Evolutionary conservation across 441 rosid genomes (phyloP).

Genomic region (Corymbia calophylla): DNA sequence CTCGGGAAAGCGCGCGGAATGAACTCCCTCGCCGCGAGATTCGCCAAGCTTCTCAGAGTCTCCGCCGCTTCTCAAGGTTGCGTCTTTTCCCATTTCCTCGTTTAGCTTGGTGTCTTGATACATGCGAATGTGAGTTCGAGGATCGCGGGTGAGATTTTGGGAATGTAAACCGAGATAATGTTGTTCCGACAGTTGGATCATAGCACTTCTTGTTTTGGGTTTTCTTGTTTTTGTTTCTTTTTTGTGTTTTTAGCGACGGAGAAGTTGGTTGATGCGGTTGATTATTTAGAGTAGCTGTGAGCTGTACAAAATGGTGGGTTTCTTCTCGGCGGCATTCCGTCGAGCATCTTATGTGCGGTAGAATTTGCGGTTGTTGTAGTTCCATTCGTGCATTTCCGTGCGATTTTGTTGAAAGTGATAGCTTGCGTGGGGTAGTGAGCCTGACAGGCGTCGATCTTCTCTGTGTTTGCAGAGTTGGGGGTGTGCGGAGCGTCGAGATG

Average conservation of each 20-base stretch:
- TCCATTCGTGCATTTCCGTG: neutral
- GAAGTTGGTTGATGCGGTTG: neutral
- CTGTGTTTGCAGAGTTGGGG: constrained; percentile 25
- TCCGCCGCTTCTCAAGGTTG: constrained; percentile 29
- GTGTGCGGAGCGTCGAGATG: constrained; percentile 32
- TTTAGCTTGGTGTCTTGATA: neutral
- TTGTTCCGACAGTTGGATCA: neutral
- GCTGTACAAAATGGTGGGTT: neutral
- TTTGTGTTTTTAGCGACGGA: neutral
- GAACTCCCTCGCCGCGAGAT: constrained; percentile 31
- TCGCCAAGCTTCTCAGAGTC: constrained; percentile 25
- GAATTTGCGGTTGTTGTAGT: neutral
- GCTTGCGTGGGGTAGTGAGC: neutral
- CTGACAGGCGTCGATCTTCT: neutral
- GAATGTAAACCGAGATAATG: neutral
- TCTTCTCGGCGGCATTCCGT: neutral
- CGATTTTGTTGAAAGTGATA: neutral
- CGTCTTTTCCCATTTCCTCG: neutral
- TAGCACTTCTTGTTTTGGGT: neutral
- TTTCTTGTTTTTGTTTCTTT: neutral
- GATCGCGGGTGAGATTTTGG: neutral
- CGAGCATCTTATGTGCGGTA: neutral
- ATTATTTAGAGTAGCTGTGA: neutral
- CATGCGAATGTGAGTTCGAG: neutral
- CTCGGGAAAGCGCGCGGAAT: constrained; percentile 6